phyloP scores from a whole-genome alignment of 176 grass and related monocot genomes.

The Neostapfia colusana region DNA sequence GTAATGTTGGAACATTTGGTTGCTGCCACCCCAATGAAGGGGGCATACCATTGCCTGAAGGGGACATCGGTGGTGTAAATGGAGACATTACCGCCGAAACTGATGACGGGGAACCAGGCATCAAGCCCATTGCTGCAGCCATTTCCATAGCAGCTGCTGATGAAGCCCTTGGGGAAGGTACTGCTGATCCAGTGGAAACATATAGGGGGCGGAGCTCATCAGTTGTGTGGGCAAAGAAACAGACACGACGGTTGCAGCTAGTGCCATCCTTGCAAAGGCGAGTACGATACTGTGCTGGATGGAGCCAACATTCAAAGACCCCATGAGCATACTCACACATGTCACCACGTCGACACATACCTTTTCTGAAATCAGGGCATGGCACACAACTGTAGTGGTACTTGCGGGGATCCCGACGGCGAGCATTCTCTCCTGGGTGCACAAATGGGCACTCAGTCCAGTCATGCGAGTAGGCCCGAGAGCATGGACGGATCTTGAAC shows the following conservation, averaged over 20 bases:
- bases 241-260: slow-evolving; percentile 64
- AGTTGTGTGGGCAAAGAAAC: slow-evolving; percentile 81
- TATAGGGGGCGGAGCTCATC: slow-evolving; percentile 76
- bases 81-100: slow-evolving; percentile 55
- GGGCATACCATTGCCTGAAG: slow-evolving; percentile 60
- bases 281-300: slow-evolving; percentile 78
- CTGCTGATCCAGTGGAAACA: slow-evolving; percentile 71
- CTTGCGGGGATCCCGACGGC: slow-evolving; percentile 74
- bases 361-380: slow-evolving; percentile 80
- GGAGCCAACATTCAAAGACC: slow-evolving; percentile 88
- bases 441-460: slow-evolving; percentile 93
- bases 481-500: slow-evolving; percentile 82
- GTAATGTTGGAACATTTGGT: slow-evolving; percentile 60
- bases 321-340: slow-evolving; percentile 89
- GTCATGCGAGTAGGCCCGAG: slow-evolving; percentile 80
- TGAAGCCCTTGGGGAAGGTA: slow-evolving; percentile 53
- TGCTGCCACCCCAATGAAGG: slow-evolving; percentile 59
- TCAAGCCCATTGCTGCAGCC: slow-evolving; percentile 63
- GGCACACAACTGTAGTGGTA: slow-evolving; percentile 87
- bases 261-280: slow-evolving; percentile 86
- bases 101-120: slow-evolving; percentile 59
- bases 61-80: slow-evolving; percentile 62
- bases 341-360: slow-evolving; percentile 65
- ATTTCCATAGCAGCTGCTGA: slow-evolving; percentile 59
- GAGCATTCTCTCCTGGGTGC: slow-evolving; percentile 84